These are phyloP conservation scores for Isatis lusitanica DNA, from an alignment of 441 rosid species.

Conservation along the genomic window DNA sequence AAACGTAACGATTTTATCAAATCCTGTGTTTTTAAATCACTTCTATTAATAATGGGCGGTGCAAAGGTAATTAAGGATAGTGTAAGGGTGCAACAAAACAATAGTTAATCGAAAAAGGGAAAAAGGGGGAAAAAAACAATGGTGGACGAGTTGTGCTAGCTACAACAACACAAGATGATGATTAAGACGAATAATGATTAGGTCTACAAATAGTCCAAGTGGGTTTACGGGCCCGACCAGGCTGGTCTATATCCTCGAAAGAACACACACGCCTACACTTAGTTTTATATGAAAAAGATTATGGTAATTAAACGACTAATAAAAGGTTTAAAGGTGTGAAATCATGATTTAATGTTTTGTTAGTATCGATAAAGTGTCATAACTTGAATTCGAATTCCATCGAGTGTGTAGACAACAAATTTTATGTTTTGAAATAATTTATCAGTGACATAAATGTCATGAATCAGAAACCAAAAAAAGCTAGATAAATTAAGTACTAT, in stretches of 20 bases:
- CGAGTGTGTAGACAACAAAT: not conserved
- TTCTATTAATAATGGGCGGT: conserved; percentile 28
- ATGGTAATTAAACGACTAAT: not conserved
- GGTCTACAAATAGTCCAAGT: conserved; percentile 31
- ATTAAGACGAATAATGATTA: conserved; percentile 30
- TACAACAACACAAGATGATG: conserved; percentile 28
- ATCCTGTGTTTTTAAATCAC: not conserved
- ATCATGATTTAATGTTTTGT: not conserved
- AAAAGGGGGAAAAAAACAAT: conserved; percentile 8
- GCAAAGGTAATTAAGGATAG: conserved; percentile 31
- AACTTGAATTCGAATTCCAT: not conserved
- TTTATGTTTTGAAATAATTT: not conserved
- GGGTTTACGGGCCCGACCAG: conserved; percentile 35
- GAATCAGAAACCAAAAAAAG: not conserved
- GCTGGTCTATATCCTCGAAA: conserved; percentile 28
- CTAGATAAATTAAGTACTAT: not conserved
- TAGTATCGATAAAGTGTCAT: not conserved
- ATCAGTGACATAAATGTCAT: not conserved
- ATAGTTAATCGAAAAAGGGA: not conserved
- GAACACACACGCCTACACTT: conserved; percentile 21
- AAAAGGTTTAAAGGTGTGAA: not conserved
- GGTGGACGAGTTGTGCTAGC: conserved; percentile 27
- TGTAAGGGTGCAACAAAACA: conserved; percentile 16
- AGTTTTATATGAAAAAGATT: conserved; percentile 1
- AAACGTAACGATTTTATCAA: conserved; percentile 1